Percentiles rank a stretch among this genome's conserved stretches.
phyloP scores from a whole-genome alignment of 371 early-diverging fungal species.

The Phascolomyces articulosus region DNA sequence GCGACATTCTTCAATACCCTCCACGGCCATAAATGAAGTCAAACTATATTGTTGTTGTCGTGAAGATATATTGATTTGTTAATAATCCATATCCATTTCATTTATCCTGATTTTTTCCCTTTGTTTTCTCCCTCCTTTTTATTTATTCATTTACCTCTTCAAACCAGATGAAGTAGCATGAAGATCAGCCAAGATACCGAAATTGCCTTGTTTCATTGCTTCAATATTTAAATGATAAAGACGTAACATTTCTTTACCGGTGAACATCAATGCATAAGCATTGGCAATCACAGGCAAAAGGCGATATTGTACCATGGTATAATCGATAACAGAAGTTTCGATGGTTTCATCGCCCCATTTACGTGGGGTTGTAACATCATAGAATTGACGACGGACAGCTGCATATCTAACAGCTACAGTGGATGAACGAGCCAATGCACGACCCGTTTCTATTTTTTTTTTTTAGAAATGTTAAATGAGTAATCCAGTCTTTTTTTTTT shows the following conservation, averaged over 20 bases:
- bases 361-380: slow-evolving; percentile 46
- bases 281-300: slow-evolving; percentile 72
- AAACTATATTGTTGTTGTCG: slow-evolving; percentile 35
- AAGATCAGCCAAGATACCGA: slow-evolving; percentile 70
- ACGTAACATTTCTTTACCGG: slow-evolving; percentile 63
- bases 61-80: too few species aligned
- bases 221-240: slow-evolving; percentile 63
- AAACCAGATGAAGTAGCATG: slow-evolving; percentile 87
- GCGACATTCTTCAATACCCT: slow-evolving; percentile 78
- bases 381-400: slow-evolving; percentile 54
- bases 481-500: too few species aligned
- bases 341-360: slow-evolving; percentile 40
- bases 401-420: slow-evolving; percentile 54
- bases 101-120: too few species aligned
- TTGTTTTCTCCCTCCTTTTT: too few species aligned
- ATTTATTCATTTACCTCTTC: slow-evolving; percentile 47
- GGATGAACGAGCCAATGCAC: slow-evolving; percentile 57
- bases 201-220: slow-evolving; percentile 57
- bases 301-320: slow-evolving; percentile 78
- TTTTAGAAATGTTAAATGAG: too few species aligned
- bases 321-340: slow-evolving; percentile 78
- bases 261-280: slow-evolving; percentile 73
- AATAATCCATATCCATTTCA: too few species aligned
- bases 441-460: slow-evolving; percentile 28
- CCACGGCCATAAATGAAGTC: slow-evolving; percentile 70